Percentiles rank a stretch among this genome's conserved stretches.
Evolutionary conservation across 2,329 filamentous ascomycete species (phyloP).

Genomic region (Falciphora oryzae): DNA sequence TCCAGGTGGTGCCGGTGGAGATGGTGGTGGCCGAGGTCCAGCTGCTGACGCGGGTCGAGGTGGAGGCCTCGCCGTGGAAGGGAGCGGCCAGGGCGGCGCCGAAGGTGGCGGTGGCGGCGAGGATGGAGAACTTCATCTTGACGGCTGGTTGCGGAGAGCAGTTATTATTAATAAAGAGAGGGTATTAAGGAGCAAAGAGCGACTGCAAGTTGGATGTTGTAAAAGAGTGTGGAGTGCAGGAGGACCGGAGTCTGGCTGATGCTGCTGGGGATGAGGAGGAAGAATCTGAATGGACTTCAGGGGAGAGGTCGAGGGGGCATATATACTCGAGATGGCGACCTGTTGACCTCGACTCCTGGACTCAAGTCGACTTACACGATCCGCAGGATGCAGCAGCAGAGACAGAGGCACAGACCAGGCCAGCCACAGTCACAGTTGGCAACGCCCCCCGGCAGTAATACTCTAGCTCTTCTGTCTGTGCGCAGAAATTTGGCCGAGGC

Average conservation of each 20-base stretch:
- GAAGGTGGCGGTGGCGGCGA: constrained; percentile 1
- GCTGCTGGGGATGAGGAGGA: not conserved
- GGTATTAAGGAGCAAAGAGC: not conserved
- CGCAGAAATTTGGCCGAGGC: too few species aligned
- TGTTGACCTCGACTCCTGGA: not conserved
- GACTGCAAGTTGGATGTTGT: not conserved
- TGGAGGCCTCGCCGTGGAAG: too few species aligned
- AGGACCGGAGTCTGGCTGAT: not conserved
- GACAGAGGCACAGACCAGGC: too few species aligned
- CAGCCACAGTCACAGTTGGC: too few species aligned
- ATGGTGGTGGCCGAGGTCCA: not conserved
- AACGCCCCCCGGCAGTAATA: too few species aligned
- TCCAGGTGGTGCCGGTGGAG: not conserved
- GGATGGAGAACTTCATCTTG: constrained; percentile 5
- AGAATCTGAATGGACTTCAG: not conserved
- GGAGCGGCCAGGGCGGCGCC: not conserved
- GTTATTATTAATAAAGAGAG: not conserved
- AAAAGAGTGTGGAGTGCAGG: not conserved
- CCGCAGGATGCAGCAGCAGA: too few species aligned
- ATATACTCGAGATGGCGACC: not conserved
- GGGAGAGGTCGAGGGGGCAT: not conserved
- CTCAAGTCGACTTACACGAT: not conserved
- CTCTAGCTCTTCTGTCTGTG: too few species aligned
- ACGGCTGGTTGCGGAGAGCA: too few species aligned
- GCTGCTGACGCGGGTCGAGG: not conserved